Evolutionary conservation across 225 moss, liverwort and hornwort species (phyloP), one percentile per base, ranked within the genome.

Genomic region (Marchantia polymorpha): DNA sequence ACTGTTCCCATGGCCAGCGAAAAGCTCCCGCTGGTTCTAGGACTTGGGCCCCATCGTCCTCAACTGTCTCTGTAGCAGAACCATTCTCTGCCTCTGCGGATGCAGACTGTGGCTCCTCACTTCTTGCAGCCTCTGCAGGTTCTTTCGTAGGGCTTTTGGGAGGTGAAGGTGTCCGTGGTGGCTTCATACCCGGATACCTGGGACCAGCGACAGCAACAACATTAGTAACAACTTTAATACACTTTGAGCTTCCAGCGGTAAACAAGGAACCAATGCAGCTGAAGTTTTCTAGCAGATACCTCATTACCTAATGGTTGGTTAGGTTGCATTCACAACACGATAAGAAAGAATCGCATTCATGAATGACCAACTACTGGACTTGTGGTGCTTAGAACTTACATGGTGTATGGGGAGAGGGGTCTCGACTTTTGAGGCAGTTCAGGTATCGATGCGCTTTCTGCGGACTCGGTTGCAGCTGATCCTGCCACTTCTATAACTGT

Each of bases 171-270:
- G 83, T 77, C 15, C 79, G 25, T 70, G 83, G 86, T 80, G 86
- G 86, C 77, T 78, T 86, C 61, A 86, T 26, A 69, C 74, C 81
- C 5, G 86, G 86, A 30, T 86, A 81, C 81, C 83, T 86, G 80
- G 30, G 39, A 12, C 47, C 39, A 78, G 46, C 73, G 52, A 22
- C 47, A 13, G 39, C 39, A 69, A 10, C 53, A 54, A 50, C 72
- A 29, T 26, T 53, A 17, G 7, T 53, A 15, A 14, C 29, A 53
- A 15, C 26, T n/a, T 53, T 55, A 73, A 17, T 73, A 73, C 6
- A 17, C 26, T 26, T 54, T 27, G 22, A 69, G 48, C 69, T 47
- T 49, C 46, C 58, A 58, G 0, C 1, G 69, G 9, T 22, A 48
- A 47, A 1, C 17, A n/a, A 70, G 49, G 19, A 10, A 8, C 10